These are phyloP conservation scores for Scedosporium aurantiacum DNA, from an alignment of 2,329 filamentous ascomycete genomes.

Conservation along the genomic window DNA sequence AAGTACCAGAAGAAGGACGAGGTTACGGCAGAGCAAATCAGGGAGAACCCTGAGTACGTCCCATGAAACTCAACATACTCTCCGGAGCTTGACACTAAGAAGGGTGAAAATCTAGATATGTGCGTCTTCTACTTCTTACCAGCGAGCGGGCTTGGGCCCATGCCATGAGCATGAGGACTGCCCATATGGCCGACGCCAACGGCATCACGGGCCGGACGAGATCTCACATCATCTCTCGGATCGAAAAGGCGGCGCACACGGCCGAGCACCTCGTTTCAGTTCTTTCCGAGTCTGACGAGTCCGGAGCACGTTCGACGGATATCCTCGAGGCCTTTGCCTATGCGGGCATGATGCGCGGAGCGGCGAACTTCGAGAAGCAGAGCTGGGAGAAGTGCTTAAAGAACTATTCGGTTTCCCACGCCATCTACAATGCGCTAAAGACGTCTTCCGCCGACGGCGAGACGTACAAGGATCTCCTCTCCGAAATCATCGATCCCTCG, in stretches of 20 bases:
- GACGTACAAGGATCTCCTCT: slow-evolving; percentile 73
- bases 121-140: slow-evolving; percentile 68
- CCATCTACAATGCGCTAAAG: slow-evolving; percentile 72
- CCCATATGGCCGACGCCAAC: slow-evolving; percentile 68
- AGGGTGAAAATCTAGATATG: slow-evolving; percentile 42
- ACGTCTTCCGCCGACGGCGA: slow-evolving; percentile 55
- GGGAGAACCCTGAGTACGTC: slow-evolving; percentile 62
- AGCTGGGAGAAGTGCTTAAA: slow-evolving; percentile 70
- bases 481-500: slow-evolving; percentile 80
- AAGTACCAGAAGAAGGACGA: slow-evolving; percentile 67
- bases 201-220: slow-evolving; percentile 69
- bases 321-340: slow-evolving; percentile 82
- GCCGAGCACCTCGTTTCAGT: slow-evolving; percentile 58
- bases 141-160: slow-evolving; percentile 91
- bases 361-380: slow-evolving; percentile 76
- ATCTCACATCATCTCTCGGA: slow-evolving; percentile 77
- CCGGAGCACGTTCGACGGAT: slow-evolving; percentile 58
- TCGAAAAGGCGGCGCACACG: slow-evolving; percentile 65
- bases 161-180: slow-evolving; percentile 86
- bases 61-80: neutral
- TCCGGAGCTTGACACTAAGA: too few species aligned
- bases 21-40: slow-evolving; percentile 65
- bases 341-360: slow-evolving; percentile 62
- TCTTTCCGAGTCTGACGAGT: slow-evolving; percentile 51
- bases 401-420: slow-evolving; percentile 63